These are phyloP conservation scores for Cudoniella acicularis DNA, from an alignment of 495 filamentous ascomycete species.

Conservation along the genomic window DNA sequence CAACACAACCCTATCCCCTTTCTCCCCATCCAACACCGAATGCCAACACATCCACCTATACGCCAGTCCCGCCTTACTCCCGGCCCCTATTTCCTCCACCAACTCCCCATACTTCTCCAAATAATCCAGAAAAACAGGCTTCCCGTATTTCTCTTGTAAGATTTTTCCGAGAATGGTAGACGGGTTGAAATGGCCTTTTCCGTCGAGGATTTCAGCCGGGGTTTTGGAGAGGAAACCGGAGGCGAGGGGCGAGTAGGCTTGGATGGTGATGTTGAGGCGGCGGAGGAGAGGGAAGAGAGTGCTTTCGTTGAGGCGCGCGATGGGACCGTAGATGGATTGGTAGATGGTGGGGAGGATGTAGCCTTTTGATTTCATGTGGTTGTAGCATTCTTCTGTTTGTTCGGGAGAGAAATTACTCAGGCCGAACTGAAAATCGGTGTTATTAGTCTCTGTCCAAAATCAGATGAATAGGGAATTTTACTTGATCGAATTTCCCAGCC, in stretches of 20 bases:
- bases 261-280: conserved; percentile 41
- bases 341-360: conserved; percentile 44
- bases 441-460: conserved; percentile 1
- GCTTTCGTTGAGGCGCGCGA: conserved; percentile 37
- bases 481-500: conserved; percentile 36
- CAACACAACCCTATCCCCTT: conserved; percentile 51
- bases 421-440: conserved; percentile 31
- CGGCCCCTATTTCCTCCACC: conserved; percentile 35
- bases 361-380: conserved; percentile 37
- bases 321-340: conserved; percentile 46
- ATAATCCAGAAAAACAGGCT: conserved; percentile 34
- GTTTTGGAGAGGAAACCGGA: conserved; percentile 41
- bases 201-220: conserved; percentile 17
- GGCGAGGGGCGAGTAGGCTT: conserved; percentile 33
- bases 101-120: conserved; percentile 44
- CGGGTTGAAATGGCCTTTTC: conserved; percentile 36
- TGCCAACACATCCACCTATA: conserved; percentile 55
- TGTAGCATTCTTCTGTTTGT: conserved; percentile 41
- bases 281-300: conserved; percentile 43
- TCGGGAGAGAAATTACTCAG: conserved; percentile 42
- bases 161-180: conserved; percentile 30
- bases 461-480: background rate
- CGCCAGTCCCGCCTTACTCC: conserved; percentile 44
- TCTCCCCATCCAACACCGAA: conserved; percentile 39
- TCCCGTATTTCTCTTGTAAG: conserved; percentile 41